phyloP scores from a whole-genome alignment of 2,329 filamentous ascomycete genomes.

The Calonectria pseudoturangicola region DNA sequence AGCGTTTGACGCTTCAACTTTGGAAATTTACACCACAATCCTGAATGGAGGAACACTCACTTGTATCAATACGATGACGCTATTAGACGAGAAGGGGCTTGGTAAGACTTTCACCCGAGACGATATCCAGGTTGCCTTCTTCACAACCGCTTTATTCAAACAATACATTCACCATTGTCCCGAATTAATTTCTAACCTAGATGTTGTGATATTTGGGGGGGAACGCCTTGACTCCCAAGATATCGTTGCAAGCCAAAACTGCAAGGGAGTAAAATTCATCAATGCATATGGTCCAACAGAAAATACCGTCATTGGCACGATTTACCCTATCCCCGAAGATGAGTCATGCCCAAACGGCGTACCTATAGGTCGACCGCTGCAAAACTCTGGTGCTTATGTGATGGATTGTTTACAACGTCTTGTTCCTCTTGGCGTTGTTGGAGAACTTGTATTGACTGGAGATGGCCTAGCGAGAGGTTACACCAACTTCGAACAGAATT shows the following conservation, averaged over 20 bases:
- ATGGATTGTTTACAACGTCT: conserved; percentile 51
- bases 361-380: conserved; percentile 14
- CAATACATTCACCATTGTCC: conserved; percentile 45
- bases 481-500: not conserved
- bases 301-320: conserved; percentile 24
- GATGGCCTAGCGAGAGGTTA: conserved; percentile 34
- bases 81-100: not conserved
- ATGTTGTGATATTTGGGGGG: conserved; percentile 44
- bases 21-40: conserved; percentile 14
- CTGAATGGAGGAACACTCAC: not conserved
- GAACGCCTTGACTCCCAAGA: conserved; percentile 29
- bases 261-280: not conserved
- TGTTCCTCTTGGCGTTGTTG: conserved; percentile 52
- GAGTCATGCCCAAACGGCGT: conserved; percentile 14
- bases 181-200: conserved; percentile 2
- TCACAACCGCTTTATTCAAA: conserved; percentile 49
- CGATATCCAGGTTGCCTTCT: conserved; percentile 26
- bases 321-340: not conserved
- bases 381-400: conserved; percentile 40
- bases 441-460: conserved; percentile 55
- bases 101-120: not conserved
- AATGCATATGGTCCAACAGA: conserved; percentile 47
- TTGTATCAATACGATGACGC: not conserved
- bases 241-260: not conserved
- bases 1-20: conserved; percentile 20